Evolutionary conservation across 345 rosid species (phyloP).

Genomic region (Eucalyptus erythrocorys): DNA sequence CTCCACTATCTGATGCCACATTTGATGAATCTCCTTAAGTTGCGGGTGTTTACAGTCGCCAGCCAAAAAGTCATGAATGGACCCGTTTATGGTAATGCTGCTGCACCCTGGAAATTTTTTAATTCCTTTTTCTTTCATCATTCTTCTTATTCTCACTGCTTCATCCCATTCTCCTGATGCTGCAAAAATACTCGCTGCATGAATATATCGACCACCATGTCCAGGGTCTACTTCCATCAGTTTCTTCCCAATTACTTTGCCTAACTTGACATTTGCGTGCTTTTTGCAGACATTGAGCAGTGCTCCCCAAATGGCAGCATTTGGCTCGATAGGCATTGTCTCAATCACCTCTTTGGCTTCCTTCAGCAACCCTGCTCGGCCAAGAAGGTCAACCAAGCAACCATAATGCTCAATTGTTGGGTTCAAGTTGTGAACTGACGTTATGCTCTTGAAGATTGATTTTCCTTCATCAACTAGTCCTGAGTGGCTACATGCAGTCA

Average conservation of each 20-base stretch:
- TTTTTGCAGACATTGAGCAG: constrained; percentile 53
- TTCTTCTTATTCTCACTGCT: constrained; percentile 39
- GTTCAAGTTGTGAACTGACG: constrained; percentile 19
- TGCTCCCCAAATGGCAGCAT: constrained; percentile 56
- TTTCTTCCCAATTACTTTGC: constrained; percentile 40
- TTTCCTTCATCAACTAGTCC: constrained; percentile 56
- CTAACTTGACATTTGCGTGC: constrained; percentile 34
- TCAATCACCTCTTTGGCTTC: constrained; percentile 37
- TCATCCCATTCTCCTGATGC: constrained; percentile 43
- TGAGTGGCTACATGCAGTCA: constrained; percentile 63
- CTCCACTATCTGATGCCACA: constrained; percentile 25
- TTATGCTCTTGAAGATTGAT: constrained; percentile 32
- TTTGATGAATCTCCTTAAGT: constrained; percentile 16
- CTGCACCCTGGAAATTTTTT: constrained; percentile 55
- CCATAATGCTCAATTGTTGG: constrained; percentile 77
- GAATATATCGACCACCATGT: constrained; percentile 54
- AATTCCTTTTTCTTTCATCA: constrained; percentile 39
- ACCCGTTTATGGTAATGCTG: constrained; percentile 39
- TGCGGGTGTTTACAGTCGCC: constrained; percentile 42
- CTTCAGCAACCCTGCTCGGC: constrained; percentile 54
- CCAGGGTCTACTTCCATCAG: constrained; percentile 35
- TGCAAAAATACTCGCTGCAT: constrained; percentile 44
- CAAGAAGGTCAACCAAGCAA: constrained; percentile 70
- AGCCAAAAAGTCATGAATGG: constrained; percentile 42
- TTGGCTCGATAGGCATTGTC: constrained; percentile 50